These are phyloP conservation scores for Euptelea pleiosperma DNA, from an alignment of 164 flowering plant species.

Conservation along the genomic window DNA sequence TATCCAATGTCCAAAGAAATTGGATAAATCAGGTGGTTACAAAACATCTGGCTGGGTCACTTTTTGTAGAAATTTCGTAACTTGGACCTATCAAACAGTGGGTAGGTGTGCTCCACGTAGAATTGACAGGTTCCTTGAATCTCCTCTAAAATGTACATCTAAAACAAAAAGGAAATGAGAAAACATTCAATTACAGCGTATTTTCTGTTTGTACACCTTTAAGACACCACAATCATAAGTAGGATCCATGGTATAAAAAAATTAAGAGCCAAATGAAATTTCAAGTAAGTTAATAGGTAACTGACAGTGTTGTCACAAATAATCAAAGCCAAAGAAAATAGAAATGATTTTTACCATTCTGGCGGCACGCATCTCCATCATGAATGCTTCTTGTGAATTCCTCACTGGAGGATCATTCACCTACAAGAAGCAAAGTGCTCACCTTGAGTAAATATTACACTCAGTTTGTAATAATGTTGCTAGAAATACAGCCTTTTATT, in stretches of 20 bases:
- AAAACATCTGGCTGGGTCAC: too few species aligned
- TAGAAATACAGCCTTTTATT: too few species aligned
- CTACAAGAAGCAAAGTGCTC: conserved; percentile 32
- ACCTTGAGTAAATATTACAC: not conserved
- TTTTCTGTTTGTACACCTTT: too few species aligned
- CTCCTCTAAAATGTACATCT: not conserved
- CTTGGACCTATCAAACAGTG: too few species aligned
- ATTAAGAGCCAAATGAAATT: too few species aligned
- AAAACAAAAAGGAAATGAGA: not conserved
- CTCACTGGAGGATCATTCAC: conserved; percentile 80
- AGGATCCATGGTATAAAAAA: too few species aligned
- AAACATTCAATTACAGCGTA: too few species aligned
- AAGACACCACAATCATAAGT: not conserved
- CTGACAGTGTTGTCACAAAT: not conserved
- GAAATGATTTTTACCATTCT: conserved; percentile 57
- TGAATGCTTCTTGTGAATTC: conserved; percentile 90
- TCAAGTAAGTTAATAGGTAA: too few species aligned
- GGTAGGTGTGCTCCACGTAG: too few species aligned
- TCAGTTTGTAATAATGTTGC: not conserved
- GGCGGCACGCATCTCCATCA: conserved; percentile 95
- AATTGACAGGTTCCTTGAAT: not conserved
- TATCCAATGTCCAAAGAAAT: too few species aligned
- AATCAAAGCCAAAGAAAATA: not conserved
- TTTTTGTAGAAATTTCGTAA: too few species aligned
- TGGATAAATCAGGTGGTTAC: too few species aligned